phyloP scores from a whole-genome alignment of 1,284 basidiomycete species.

The Wallemia ichthyophaga region DNA sequence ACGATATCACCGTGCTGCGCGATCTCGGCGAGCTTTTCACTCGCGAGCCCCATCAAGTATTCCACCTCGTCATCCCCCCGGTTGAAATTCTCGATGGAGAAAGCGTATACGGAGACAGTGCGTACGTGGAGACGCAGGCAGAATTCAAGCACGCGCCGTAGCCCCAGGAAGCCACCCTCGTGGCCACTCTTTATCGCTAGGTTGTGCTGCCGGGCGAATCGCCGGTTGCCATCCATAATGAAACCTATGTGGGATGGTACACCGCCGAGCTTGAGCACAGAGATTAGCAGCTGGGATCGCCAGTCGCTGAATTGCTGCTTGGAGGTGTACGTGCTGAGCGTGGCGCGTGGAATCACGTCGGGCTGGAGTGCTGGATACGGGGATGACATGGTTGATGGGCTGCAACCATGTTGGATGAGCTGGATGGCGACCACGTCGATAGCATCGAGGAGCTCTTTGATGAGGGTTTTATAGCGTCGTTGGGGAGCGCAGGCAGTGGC shows the following conservation, averaged over 20 bases:
- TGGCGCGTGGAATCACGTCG: no score
- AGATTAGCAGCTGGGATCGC: constrained; percentile 22
- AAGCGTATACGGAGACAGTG: constrained; percentile 78
- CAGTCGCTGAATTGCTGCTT: neutral
- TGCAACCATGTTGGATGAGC: no score
- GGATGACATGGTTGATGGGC: no score
- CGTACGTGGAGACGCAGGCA: constrained; percentile 42
- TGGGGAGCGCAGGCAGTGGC: no score
- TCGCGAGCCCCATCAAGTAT: constrained; percentile 55
- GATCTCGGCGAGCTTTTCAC: constrained; percentile 51
- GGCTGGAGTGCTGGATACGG: no score
- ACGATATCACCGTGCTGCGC: constrained; percentile 48
- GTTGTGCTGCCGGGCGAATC: constrained; percentile 48
- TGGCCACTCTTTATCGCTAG: constrained; percentile 47
- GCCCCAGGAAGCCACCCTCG: constrained; percentile 47
- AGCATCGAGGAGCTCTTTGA: no score
- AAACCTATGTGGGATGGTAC: constrained; percentile 77
- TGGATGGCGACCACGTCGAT: neutral
- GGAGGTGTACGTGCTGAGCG: no score
- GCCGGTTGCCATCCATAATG: constrained; percentile 91
- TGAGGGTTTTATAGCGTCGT: no score
- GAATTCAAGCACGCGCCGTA: constrained; percentile 51
- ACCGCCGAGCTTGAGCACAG: constrained; percentile 44
- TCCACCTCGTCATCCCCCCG: constrained; percentile 61
- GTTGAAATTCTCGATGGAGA: constrained; percentile 92